Conservation (phyloP, 140 eudicot genomes). For the Ambrosia hybrid region DNA sequence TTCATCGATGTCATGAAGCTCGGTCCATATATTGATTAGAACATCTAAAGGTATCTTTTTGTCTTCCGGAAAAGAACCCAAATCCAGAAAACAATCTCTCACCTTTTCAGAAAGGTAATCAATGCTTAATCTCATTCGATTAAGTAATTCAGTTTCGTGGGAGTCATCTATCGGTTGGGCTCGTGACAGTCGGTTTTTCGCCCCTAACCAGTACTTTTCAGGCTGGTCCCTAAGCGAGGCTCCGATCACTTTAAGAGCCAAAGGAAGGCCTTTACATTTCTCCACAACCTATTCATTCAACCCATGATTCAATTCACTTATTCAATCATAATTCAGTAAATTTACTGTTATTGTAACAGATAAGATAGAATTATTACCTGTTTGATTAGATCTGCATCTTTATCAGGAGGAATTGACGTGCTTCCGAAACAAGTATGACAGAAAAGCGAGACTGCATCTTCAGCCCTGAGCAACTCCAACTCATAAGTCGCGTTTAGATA, state of each 20-base stretch:
- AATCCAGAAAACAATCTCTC: conserved; percentile 77
- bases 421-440: conserved; percentile 72
- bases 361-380: conserved; percentile 46
- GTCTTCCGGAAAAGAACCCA: conserved; percentile 88
- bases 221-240: conserved; percentile 78
- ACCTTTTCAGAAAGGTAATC: conserved; percentile 62
- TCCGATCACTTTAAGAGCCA: conserved; percentile 93
- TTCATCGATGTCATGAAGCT: conserved; percentile 75
- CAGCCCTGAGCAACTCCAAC: conserved; percentile 59
- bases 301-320: background rate
- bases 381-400: conserved; percentile 51
- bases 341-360: background rate
- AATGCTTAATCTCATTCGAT: conserved; percentile 72
- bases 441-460: conserved; percentile 68
- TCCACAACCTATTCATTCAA: conserved; percentile 55
- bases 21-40: conserved; percentile 84
- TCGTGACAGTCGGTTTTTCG: conserved; percentile 61
- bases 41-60: conserved; percentile 79
- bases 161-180: conserved; percentile 73
- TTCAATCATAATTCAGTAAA: background rate
- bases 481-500: conserved; percentile 55
- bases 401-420: conserved; percentile 47
- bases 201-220: conserved; percentile 78
- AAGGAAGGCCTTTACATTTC: conserved; percentile 83
- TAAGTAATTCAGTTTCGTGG: conserved; percentile 69